Base-by-base conservation (phyloP, 129 eudicot genomes). In the Arctium minus region DNA sequence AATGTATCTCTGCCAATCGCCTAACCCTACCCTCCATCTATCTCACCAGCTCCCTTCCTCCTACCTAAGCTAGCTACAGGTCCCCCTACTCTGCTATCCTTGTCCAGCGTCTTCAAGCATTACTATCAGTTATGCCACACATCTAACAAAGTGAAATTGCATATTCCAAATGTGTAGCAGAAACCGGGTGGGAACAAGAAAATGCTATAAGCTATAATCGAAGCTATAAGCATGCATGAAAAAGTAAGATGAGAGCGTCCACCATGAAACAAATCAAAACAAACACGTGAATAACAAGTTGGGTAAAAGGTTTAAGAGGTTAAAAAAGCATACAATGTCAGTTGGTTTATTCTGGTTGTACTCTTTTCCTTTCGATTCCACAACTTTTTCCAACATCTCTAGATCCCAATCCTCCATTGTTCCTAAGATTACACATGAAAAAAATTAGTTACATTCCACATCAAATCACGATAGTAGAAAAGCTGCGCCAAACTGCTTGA, bases 341-440 rank as follows among this genome's bases (percentile, higher is more conserved):
- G 97, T 94, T 76, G 98, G 98, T 85, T 88, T 94, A 77, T 94
- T 94, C 89, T 90, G 94, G 82, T 91, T 90, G 82, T 94, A 92
- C 85, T 94, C 97, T 36, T 88, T 86, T 85, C 96, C 93, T 86
- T 90, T 94, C 9, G 95, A 93, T 72, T 64, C 96, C 39, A 94
- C 87, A 84, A 93, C 98, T 92, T 94, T 88, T 85, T 86, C 97
- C 92, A 94, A 68, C 15, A 81, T 92, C 85, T 86, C 98, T 39
- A 84, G 92, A 78, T 94, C 98, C 98, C 98, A 94, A 8, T 94
- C 98, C 83, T 92, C 98, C 98, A 94, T 94, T 0, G 87, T 87
- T 29, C 73, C 97, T 62, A 86, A 75, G 50, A 67, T 79, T 84
- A 84, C 83, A 85, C 32, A 70, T 9, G 67, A 44, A 44, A 11